These are phyloP conservation scores for Durio zibethinus DNA, from an alignment of 345 rosid species.

Conservation along the genomic window DNA sequence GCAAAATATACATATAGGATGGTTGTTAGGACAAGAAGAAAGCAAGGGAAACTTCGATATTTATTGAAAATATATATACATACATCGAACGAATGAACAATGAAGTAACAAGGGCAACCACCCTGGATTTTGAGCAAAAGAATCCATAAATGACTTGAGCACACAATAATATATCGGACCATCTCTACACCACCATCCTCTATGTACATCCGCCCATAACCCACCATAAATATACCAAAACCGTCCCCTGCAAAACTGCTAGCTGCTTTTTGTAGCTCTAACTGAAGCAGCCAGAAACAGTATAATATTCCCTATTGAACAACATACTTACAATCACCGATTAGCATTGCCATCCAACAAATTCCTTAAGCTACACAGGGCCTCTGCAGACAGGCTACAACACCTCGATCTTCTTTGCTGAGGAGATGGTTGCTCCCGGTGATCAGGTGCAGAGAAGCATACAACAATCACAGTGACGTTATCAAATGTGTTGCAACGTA, in stretches of 20 bases:
- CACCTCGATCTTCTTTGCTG: slow-evolving; percentile 43
- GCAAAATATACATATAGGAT: no score
- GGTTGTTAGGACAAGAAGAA: not conserved
- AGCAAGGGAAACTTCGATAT: not conserved
- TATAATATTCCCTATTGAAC: not conserved
- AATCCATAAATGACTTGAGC: not conserved
- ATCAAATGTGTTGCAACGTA: slow-evolving; percentile 53
- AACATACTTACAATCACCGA: slow-evolving; percentile 21
- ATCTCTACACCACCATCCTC: slow-evolving; percentile 21
- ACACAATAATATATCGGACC: not conserved
- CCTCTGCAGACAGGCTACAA: slow-evolving; percentile 64
- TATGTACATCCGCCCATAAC: slow-evolving; percentile 28
- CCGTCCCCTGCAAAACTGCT: slow-evolving; percentile 32
- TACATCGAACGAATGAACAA: not conserved
- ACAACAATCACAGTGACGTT: slow-evolving; percentile 76
- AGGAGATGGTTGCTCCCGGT: slow-evolving; percentile 33
- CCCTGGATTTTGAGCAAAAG: not conserved
- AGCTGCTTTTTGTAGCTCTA: slow-evolving; percentile 34
- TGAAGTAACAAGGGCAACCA: not conserved
- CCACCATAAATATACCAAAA: slow-evolving; percentile 2
- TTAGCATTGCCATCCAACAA: slow-evolving; percentile 43
- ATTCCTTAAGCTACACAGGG: slow-evolving; percentile 56
- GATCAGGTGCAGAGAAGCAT: slow-evolving; percentile 51
- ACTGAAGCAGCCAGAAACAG: slow-evolving; percentile 44
- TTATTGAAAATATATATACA: not conserved